Percentiles rank a stretch among this genome's conserved stretches.
Conservation (phyloP, 495 filamentous ascomycete species). For the Schizothecium vesticola region DNA sequence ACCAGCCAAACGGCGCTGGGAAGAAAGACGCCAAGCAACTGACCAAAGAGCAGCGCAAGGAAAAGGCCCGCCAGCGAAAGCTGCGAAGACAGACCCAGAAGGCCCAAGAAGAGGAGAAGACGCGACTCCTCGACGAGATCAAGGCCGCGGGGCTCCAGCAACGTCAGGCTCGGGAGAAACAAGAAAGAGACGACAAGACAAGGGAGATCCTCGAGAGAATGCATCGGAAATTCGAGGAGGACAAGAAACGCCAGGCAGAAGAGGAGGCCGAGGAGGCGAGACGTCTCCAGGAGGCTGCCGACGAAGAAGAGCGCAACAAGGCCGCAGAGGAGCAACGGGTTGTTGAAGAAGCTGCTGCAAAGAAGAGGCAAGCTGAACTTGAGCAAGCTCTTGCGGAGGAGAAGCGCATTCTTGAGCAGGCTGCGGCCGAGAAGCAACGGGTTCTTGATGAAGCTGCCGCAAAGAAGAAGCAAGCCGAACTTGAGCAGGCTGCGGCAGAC, state of each 20-base stretch:
- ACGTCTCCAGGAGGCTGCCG: no score
- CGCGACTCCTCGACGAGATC: not conserved
- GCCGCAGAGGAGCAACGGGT: no score
- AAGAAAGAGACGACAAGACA: not conserved
- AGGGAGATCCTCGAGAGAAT: not conserved
- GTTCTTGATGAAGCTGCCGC: no score
- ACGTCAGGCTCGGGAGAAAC: not conserved
- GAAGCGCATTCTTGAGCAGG: no score
- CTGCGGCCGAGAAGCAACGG: no score
- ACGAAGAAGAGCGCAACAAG: no score
- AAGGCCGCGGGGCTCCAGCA: not conserved
- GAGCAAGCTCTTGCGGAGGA: no score
- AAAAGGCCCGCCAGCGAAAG: constrained; percentile 8
- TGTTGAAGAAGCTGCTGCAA: no score
- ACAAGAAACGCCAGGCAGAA: not conserved
- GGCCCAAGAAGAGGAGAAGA: not conserved
- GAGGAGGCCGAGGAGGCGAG: not conserved
- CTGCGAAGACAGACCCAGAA: constrained; percentile 4
- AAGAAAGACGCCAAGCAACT: not conserved
- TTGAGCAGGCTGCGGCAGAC: not conserved
- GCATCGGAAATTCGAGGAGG: not conserved
- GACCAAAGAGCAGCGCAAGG: constrained; percentile 4
- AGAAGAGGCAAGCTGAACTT: no score
- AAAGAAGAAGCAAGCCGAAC: not conserved
- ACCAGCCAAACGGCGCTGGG: not conserved